Conservation (phyloP, 441 rosid species). For the Eutrema salsugineum region DNA sequence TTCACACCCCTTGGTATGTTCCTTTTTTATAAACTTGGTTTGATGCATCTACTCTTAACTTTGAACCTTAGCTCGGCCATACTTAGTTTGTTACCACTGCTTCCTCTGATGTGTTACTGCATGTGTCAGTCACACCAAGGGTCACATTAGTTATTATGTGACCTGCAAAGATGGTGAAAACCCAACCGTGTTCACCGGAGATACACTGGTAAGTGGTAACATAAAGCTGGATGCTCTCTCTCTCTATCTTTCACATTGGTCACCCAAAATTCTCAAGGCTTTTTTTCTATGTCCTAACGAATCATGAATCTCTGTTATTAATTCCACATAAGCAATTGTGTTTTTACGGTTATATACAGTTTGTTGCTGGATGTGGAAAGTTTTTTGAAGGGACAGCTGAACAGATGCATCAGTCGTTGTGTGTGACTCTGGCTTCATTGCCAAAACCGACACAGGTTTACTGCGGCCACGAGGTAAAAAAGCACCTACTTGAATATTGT, state of each 20-base stretch:
- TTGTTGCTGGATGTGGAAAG: constrained; percentile 91
- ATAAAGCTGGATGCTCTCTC: neutral
- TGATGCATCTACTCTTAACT: neutral
- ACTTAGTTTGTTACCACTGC: constrained; percentile 5
- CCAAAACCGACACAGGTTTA: constrained; percentile 80
- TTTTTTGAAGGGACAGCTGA: constrained; percentile 97
- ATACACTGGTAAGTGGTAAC: constrained; percentile 64
- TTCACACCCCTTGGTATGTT: constrained; percentile 85
- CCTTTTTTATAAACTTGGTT: neutral
- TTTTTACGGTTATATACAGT: constrained; percentile 40
- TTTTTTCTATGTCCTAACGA: neutral
- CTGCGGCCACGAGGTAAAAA: constrained; percentile 88
- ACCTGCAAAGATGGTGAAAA: constrained; percentile 58
- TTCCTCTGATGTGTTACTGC: constrained; percentile 2
- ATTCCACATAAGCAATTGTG: neutral
- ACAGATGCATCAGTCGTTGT: constrained; percentile 89
- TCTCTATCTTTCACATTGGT: neutral
- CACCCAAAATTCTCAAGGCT: neutral
- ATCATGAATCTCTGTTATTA: neutral
- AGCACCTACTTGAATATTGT: neutral
- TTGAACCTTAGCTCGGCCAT: neutral
- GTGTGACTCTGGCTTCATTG: constrained; percentile 78
- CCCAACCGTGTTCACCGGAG: constrained; percentile 93
- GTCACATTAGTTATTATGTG: constrained; percentile 85
- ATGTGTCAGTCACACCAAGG: constrained; percentile 81